A percentile compares a stretch with the other conserved stretches of the same genome.
Conservation (phyloP, 805 yeast genomes). For the Yamadazyma sp. region DNA sequence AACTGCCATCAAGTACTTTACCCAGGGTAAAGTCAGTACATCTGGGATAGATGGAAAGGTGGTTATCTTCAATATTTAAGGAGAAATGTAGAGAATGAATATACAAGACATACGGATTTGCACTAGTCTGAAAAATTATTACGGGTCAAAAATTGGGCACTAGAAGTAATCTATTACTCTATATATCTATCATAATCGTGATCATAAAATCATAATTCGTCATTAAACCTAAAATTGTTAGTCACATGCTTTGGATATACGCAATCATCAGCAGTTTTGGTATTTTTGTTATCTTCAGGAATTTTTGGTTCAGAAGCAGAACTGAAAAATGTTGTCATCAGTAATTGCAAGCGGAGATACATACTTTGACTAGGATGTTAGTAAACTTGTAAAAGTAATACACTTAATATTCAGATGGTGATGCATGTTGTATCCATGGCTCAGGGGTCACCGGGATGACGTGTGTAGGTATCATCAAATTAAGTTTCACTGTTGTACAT, state of each 20-base stretch:
- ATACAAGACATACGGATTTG: not conserved
- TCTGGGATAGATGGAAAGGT: slow-evolving; percentile 92
- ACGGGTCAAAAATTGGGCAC: too few species aligned
- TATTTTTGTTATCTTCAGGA: slow-evolving; percentile 68
- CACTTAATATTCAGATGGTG: slow-evolving; percentile 77
- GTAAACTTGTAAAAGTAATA: slow-evolving; percentile 3
- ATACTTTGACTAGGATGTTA: slow-evolving; percentile 9
- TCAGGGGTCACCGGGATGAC: slow-evolving; percentile 61
- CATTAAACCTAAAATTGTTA: slow-evolving; percentile 1
- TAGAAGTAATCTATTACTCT: too few species aligned
- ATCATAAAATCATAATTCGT: not conserved
- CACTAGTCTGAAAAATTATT: not conserved
- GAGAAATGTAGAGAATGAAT: not conserved
- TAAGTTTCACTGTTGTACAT: slow-evolving; percentile 8
- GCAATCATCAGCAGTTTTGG: slow-evolving; percentile 50
- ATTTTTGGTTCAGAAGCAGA: slow-evolving; percentile 90
- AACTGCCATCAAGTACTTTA: slow-evolving; percentile 56
- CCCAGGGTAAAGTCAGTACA: slow-evolving; percentile 50
- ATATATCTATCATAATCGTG: too few species aligned
- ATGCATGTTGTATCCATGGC: slow-evolving; percentile 90
- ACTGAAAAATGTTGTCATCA: slow-evolving; percentile 81
- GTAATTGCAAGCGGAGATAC: slow-evolving; percentile 15
- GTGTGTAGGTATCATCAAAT: slow-evolving; percentile 29
- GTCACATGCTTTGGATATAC: not conserved
- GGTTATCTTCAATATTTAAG: slow-evolving; percentile 57